A percentile compares a stretch with the other conserved stretches of the same genome.
These are phyloP conservation scores for Pyricularia grisea DNA, from an alignment of 2,329 filamentous ascomycete species.

Conservation along the genomic window DNA sequence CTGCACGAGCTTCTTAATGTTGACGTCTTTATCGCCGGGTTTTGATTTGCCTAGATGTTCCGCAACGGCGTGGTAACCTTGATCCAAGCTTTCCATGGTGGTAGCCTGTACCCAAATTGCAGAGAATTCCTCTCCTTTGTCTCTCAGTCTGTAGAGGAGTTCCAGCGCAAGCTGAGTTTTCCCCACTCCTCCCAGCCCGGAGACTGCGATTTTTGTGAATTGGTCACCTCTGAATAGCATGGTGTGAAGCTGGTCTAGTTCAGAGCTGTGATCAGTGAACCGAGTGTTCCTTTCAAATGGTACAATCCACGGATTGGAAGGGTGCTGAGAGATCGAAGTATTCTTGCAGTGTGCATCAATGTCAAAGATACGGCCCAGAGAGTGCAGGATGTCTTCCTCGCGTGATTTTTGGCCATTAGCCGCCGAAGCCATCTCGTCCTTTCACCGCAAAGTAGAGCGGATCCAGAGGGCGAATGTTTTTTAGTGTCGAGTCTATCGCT, in stretches of 20 bases:
- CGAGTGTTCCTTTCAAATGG: neutral
- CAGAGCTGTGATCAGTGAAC: neutral
- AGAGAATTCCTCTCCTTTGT: constrained; percentile 20
- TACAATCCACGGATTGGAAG: neutral
- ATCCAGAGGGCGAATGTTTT: too few species aligned
- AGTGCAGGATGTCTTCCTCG: constrained; percentile 8
- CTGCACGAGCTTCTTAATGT: constrained; percentile 2
- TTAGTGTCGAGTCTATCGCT: too few species aligned
- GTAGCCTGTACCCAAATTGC: constrained; percentile 29
- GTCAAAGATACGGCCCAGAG: constrained; percentile 7
- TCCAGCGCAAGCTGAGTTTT: constrained; percentile 10
- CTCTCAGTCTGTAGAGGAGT: constrained; percentile 23
- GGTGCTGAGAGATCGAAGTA: neutral
- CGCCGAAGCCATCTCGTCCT: constrained; percentile 7
- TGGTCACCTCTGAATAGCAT: neutral
- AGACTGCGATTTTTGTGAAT: neutral
- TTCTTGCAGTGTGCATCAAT: too few species aligned
- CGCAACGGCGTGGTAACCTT: constrained; percentile 21
- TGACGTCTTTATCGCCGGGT: neutral
- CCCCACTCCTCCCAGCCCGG: too few species aligned
- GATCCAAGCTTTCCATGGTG: constrained; percentile 22
- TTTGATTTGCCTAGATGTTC: neutral
- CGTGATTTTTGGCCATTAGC: constrained; percentile 4
- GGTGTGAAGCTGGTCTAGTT: neutral
- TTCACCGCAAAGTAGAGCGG: too few species aligned